Evolutionary conservation across 1,284 basidiomycete species (phyloP), one percentile per base, ranked within the genome.

Genomic region (Sanguinoderma infundibulare): DNA sequence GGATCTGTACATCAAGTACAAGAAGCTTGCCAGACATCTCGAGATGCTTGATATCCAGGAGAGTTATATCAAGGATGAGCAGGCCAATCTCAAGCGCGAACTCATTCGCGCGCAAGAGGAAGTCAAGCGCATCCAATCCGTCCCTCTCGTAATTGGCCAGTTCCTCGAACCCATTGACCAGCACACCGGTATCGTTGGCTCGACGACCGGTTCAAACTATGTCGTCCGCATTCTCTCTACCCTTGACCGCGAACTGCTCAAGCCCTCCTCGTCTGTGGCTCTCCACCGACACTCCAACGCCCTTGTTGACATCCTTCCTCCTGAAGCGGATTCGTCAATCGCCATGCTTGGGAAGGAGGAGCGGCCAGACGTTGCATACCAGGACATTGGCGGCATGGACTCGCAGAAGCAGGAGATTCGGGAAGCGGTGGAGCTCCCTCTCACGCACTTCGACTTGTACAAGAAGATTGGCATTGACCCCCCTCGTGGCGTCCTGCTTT

Each of bases 381-480:
- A 86, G 63, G 95, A 97, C 74, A 94, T 99, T 60, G 98, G 98
- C 72, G 98, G 98, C 55, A 92, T 99, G 90, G 98, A 99, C 77
- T 78, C 89, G 26, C 98, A 99, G 82, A 99, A 99, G 81, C 98
- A 99, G 79, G 98, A 99, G 80, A 99, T 99, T 68, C 83, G 97
- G 64, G 98, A 99, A 78, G 98, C 98, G 1, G 98, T 99, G 42
- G 98, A 99, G 79, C 82, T 99, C 35, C 98, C 98, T n/a, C 82
- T 99, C 61, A 96, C 94, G 7, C 93, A 99, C 78, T 98, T 98
- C 76, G 97, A 99, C 75, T 80, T 99, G 44, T 99, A 99, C 84
- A 94, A 94, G 81, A 98, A 99, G 82, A 99, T 99, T 73, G 98
- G 98, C 72, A 99, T 99, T 69, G 98, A 99, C 80, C 98, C 98